Base-by-base conservation (phyloP, 148 eudicot genomes). In the Nepenthes gracilis region DNA sequence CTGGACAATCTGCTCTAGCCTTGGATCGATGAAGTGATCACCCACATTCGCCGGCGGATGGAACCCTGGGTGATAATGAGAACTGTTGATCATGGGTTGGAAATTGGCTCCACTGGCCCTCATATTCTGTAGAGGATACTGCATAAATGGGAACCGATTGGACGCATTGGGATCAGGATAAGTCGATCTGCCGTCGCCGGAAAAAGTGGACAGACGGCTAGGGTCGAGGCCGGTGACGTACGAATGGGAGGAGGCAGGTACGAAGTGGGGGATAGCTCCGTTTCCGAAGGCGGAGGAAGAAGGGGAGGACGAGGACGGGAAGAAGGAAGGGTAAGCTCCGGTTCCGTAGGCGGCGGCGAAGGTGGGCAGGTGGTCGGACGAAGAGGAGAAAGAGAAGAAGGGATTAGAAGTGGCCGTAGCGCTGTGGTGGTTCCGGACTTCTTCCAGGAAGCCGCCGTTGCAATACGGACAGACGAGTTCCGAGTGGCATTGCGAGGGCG, bases 371-470 rank as follows among this genome's bases (percentile, higher is more conserved):
- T 23, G 23, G 23, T 23, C 23, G 23, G 23, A 23, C 23, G 57
- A 45, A 43, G 54, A 33, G 65, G 55, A 49, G 38, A 58, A 59
- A 54, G 64, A 67, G 10, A 60, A 50, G 38, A 73, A 62, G 8
- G 69, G 60, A 49, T 57, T 40, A 33, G 73, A 36, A 11, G 32
- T 55, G 35, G 58, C 55, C 36, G 48, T 32, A 32, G 75, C 68
- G 66, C 62, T 60, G 13, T 65, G 67, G 15, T 23, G 23, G 23
- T 74, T 61, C 49, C 74, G 82, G 43, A 47, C 68, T 72, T 85
- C 91, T 75, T 85, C 91, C 9, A 82, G 72, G 70, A 82, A 85
- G 10, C 80, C 78, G 55, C 80, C 84, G 67, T 69, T 67, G 71
- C 87, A 85, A 67, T 64, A 59, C 61, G 85, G 91, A 75, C 87